Evolutionary conservation across 305 asterid species (phyloP).

Genomic region (Galium porrigens): DNA sequence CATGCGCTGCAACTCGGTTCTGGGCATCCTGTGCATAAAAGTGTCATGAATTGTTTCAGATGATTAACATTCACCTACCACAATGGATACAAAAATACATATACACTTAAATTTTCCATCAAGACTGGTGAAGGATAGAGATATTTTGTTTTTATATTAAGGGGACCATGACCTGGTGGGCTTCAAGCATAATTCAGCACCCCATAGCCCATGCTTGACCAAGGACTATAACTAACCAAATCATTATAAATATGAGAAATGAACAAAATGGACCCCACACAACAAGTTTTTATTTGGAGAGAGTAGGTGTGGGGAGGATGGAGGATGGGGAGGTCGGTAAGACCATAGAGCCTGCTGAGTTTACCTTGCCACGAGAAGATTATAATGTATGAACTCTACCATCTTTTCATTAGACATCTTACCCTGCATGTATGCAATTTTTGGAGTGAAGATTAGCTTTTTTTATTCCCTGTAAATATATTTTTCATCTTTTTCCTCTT

Average conservation of each 20-base stretch:
- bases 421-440: no score
- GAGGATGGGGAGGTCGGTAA: no score
- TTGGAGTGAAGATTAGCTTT: no score
- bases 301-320: no score
- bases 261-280: neutral
- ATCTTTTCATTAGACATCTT: no score
- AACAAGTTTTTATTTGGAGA: neutral
- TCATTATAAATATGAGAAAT: neutral
- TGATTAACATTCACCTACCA: neutral
- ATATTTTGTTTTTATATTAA: neutral
- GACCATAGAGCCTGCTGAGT: no score
- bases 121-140: neutral
- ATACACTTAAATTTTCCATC: neutral
- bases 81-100: slow-evolving; percentile 7
- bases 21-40: slow-evolving; percentile 57
- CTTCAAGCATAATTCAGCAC: neutral
- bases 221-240: neutral
- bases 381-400: no score
- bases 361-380: no score
- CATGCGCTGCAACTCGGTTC: slow-evolving; percentile 85
- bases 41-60: neutral
- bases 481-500: no score
- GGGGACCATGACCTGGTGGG: neutral
- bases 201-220: neutral
- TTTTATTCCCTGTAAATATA: no score